These are phyloP conservation scores for Cladophialophora bantiana DNA, from an alignment of 2,329 filamentous ascomycete species.

Conservation along the genomic window DNA sequence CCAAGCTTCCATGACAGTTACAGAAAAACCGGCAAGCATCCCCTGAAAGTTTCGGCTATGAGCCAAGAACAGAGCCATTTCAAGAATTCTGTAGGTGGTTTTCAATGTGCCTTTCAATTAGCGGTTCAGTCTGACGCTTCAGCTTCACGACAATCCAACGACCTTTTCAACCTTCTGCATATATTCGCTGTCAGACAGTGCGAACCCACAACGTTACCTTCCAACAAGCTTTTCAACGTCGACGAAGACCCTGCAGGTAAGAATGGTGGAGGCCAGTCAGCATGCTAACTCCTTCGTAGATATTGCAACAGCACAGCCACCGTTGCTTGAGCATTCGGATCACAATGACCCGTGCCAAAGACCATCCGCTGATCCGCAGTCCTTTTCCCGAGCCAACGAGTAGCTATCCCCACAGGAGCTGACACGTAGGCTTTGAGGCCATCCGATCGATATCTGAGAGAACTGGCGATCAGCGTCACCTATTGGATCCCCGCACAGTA, in stretches of 20 bases:
- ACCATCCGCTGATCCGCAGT: background rate
- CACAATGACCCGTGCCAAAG: background rate
- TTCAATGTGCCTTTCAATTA: background rate
- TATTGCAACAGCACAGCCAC: background rate
- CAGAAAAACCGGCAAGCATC: background rate
- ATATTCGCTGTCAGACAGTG: background rate
- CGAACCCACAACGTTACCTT: background rate
- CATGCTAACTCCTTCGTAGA: background rate
- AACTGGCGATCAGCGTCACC: background rate
- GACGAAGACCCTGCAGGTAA: background rate
- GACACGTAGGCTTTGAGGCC: background rate
- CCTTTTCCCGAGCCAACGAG: background rate
- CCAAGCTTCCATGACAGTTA: background rate
- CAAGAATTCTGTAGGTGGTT: background rate
- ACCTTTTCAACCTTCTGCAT: background rate
- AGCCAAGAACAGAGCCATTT: background rate
- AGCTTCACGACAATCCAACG: too few species aligned
- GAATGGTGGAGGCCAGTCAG: background rate
- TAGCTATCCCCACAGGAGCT: background rate
- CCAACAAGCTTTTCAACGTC: background rate
- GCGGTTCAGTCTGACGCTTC: background rate
- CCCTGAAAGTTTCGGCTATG: background rate
- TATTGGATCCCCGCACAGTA: background rate
- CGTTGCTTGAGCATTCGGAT: background rate
- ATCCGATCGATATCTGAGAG: background rate